phyloP scores from a whole-genome alignment of 768 basidiomycete genomes.

The Scleroderma bovista region DNA sequence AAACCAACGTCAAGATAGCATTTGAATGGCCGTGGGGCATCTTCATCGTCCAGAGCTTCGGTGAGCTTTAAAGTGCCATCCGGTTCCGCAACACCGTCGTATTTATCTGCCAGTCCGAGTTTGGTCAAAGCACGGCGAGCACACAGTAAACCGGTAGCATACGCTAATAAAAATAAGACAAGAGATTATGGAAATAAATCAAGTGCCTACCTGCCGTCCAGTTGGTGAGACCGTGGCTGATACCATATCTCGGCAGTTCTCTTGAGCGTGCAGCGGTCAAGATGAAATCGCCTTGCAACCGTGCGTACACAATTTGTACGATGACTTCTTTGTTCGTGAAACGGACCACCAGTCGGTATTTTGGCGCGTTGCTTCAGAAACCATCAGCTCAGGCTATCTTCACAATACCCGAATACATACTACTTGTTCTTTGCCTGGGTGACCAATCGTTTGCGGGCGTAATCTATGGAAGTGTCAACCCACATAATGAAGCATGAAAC shows the following conservation, averaged over 20 bases:
- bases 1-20: conserved; percentile 97
- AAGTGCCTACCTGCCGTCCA: conserved; percentile 80
- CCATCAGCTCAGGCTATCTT: conserved; percentile 5
- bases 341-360: conserved; percentile 97
- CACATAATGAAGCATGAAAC: background rate
- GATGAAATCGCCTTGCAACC: conserved; percentile 95
- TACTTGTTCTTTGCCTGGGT: conserved; percentile 99
- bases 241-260: conserved; percentile 94
- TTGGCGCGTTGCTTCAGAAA: conserved; percentile 75
- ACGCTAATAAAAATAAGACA: conserved; percentile 47
- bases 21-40: conserved; percentile 98
- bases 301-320: conserved; percentile 93
- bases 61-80: conserved; percentile 80
- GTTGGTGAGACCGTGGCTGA: conserved; percentile 97
- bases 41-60: conserved; percentile 85
- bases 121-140: conserved; percentile 94
- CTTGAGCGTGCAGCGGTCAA: conserved; percentile 81
- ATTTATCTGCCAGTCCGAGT: conserved; percentile 96
- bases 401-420: conserved; percentile 35
- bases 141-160: conserved; percentile 92
- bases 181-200: background rate
- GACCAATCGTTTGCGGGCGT: conserved; percentile 94
- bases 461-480: conserved; percentile 53
- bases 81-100: conserved; percentile 89
- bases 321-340: conserved; percentile 98